Base-by-base conservation (phyloP, 768 basidiomycete genomes). In the Solioccasus polychromus region DNA sequence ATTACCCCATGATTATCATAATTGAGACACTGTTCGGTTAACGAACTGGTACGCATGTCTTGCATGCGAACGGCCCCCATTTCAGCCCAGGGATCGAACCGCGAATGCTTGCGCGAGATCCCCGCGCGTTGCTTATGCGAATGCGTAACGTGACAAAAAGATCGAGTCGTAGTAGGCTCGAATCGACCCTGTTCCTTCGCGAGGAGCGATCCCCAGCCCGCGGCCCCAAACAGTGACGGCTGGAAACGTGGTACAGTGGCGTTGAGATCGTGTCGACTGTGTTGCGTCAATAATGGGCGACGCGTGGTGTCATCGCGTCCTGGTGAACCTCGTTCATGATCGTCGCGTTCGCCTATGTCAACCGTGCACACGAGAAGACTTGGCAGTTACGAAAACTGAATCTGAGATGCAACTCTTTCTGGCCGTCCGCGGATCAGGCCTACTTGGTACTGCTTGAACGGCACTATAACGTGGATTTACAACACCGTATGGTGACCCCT, bases 401-500 rank as follows among this genome's bases (percentile, higher is more conserved):
- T 61, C 54, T 52, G 26, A 54, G 56, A 55, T 50, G 17, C 24
- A 11, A 29, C 60, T 44, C 19, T 56, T 60, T 62, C 39, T 46
- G 47, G 55, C 29, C 47, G 44, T 57, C 51, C 61, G 52, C 61
- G 60, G 61, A 61, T 63, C 60, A 54, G 31, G 31, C 20, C n/a
- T 40, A 30, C 41, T 34, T 18, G 44, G 26, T 25, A 26, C 11
- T 12, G 14, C 30, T 20, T 40, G 30, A 41, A 39, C 18, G 44
- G 30, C 35, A 26, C 12, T 7, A n/a, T 5, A n/a, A n/a, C 20
- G 28, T 42, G 43, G 47, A 54, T 51, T 31, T 59, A 35, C 46
- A 36, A 29, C 46, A 51, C 30, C 14, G 4, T 15, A 31, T 9
- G 14, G 30, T 11, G 5, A 9, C 30, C 30, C 30, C 15, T 31